phyloP scores from a whole-genome alignment of 2,329 filamentous ascomycete genomes.

The Trichoderma sp. region DNA sequence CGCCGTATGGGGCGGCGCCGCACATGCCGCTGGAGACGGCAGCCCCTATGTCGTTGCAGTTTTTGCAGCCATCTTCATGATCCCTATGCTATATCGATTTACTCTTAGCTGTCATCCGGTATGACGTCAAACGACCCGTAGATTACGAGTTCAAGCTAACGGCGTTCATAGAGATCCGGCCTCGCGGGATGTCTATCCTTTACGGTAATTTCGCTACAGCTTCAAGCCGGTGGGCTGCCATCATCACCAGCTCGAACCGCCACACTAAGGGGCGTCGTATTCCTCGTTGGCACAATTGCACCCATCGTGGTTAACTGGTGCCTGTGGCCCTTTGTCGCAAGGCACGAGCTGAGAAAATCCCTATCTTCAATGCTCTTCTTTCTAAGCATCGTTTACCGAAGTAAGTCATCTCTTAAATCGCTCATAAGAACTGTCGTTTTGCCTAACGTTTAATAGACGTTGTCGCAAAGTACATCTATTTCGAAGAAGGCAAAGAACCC shows the following conservation, averaged over 20 bases:
- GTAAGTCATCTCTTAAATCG: slow-evolving; percentile 33
- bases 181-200: slow-evolving; percentile 61
- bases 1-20: slow-evolving; percentile 56
- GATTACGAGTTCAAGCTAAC: slow-evolving; percentile 23
- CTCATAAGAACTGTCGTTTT: background rate
- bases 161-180: slow-evolving; percentile 50
- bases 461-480: slow-evolving; percentile 61
- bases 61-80: slow-evolving; percentile 58
- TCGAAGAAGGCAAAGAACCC: slow-evolving; percentile 55
- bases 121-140: slow-evolving; percentile 31
- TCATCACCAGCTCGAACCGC: slow-evolving; percentile 45
- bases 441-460: slow-evolving; percentile 39
- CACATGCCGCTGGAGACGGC: slow-evolving; percentile 52
- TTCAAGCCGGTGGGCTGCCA: slow-evolving; percentile 37
- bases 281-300: slow-evolving; percentile 55
- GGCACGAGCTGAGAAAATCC: slow-evolving; percentile 59
- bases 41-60: slow-evolving; percentile 57
- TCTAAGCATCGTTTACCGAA: slow-evolving; percentile 58
- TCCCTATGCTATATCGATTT: slow-evolving; percentile 61
- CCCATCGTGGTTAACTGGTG: slow-evolving; percentile 60
- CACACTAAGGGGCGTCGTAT: slow-evolving; percentile 51
- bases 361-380: slow-evolving; percentile 60
- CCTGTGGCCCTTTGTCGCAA: slow-evolving; percentile 62
- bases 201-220: slow-evolving; percentile 53
- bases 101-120: slow-evolving; percentile 57